A percentile compares a stretch with the other conserved stretches of the same genome.
phyloP scores from a whole-genome alignment of 208 protist species.

The Trichomonas vaginalis region DNA sequence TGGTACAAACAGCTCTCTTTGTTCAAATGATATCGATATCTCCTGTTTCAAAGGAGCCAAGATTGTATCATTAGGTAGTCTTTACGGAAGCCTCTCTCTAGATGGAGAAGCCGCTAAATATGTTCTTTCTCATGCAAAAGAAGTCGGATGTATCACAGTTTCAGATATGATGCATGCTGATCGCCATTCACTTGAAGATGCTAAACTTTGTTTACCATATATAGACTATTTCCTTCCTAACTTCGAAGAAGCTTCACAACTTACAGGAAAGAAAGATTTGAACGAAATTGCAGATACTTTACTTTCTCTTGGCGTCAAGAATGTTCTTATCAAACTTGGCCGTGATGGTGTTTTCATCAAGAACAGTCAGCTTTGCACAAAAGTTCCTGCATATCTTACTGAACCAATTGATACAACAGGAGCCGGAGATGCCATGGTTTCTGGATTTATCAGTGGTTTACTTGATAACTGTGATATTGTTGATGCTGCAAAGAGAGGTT shows the following conservation, averaged over 20 bases:
- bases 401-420: not conserved
- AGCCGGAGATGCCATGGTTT: not conserved
- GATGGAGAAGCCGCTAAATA: not conserved
- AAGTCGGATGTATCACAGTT: not conserved
- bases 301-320: not conserved
- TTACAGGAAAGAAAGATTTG: not conserved
- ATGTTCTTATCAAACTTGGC: not conserved
- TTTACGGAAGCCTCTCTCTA: not conserved
- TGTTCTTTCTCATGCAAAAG: not conserved
- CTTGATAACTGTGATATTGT: not conserved
- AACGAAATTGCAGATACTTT: not conserved
- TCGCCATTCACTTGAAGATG: not conserved
- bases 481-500: not conserved
- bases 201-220: not conserved
- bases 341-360: not conserved
- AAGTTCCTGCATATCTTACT: not conserved
- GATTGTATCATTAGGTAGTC: not conserved
- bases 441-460: not conserved
- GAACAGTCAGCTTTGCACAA: not conserved
- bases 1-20: not conserved
- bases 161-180: not conserved
- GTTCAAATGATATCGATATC: not conserved
- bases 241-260: not conserved
- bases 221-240: not conserved
- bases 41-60: not conserved